Conservation (phyloP, 2,329 filamentous ascomycete species). For the Alternaria sp. region DNA sequence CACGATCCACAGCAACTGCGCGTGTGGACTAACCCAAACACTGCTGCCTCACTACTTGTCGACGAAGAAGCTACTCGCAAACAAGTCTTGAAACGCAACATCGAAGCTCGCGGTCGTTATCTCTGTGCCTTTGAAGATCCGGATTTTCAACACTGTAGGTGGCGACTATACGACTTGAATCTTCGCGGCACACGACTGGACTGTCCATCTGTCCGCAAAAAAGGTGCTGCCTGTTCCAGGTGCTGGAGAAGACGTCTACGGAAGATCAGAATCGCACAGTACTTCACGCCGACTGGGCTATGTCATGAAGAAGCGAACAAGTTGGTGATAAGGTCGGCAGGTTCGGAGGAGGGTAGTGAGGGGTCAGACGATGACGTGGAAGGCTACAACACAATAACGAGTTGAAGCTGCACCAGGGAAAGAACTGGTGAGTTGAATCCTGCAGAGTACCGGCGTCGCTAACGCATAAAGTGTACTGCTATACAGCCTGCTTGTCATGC, state of each 20-base stretch:
- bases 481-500: conserved; percentile 21
- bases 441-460: conserved; percentile 12
- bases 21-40: conserved; percentile 26
- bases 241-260: conserved; percentile 37
- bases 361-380: conserved; percentile 37
- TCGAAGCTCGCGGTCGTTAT: conserved; percentile 34
- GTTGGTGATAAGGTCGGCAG: conserved; percentile 26
- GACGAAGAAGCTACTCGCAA: conserved; percentile 32
- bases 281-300: conserved; percentile 39
- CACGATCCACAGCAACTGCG: conserved; percentile 39
- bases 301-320: conserved; percentile 42
- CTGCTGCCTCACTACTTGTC: conserved; percentile 23
- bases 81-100: conserved; percentile 31
- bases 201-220: conserved; percentile 30
- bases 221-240: conserved; percentile 33
- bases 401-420: conserved; percentile 9
- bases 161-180: conserved; percentile 38
- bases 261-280: conserved; percentile 35
- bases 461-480: conserved; percentile 5
- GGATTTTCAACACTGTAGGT: conserved; percentile 35
- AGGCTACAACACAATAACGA: conserved; percentile 29
- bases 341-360: conserved; percentile 24
- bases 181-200: conserved; percentile 32
- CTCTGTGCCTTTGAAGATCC: conserved; percentile 38
- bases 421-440: not conserved